phyloP scores from a whole-genome alignment of 176 grass and related monocot genomes.

The Hsuehochloa calcarea region DNA sequence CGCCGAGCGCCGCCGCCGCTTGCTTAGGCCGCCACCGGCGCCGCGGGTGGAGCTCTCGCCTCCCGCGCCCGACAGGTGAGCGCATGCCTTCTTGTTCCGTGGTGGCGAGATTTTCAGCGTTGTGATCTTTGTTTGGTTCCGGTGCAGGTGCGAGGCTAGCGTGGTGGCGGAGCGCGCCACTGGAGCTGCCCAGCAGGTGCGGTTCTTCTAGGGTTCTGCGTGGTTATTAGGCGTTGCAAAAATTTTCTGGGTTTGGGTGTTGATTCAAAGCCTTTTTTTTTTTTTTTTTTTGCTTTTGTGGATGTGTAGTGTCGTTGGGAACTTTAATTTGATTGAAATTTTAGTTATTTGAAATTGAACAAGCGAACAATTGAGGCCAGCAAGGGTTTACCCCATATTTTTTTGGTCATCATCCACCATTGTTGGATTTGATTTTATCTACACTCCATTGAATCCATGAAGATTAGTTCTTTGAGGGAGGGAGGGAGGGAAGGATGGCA shows the following conservation, averaged over 20 bases:
- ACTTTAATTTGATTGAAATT: not conserved
- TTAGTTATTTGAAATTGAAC: not conserved
- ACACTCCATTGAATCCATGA: not conserved
- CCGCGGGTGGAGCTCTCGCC: not conserved
- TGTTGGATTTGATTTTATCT: not conserved
- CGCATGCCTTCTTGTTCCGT: not conserved
- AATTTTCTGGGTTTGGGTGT: not conserved
- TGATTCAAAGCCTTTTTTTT: not conserved
- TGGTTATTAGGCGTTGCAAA: not conserved
- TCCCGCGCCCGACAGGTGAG: slow-evolving; percentile 12
- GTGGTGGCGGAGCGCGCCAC: not conserved
- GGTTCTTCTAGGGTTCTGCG: not conserved
- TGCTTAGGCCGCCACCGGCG: not conserved
- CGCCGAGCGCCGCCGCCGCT: not conserved
- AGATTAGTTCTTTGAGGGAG: not conserved
- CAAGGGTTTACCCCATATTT: too few species aligned
- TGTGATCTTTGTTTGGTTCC: slow-evolving; percentile 22
- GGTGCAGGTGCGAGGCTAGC: slow-evolving; percentile 22
- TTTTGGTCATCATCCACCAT: not conserved
- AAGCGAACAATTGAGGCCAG: not conserved
- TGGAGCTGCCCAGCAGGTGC: slow-evolving; percentile 15
- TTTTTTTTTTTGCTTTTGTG: not conserved
- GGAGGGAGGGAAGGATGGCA: not conserved
- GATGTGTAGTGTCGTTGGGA: not conserved
- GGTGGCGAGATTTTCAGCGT: not conserved